A percentile compares a stretch with the other conserved stretches of the same genome.
Evolutionary conservation across 2,329 filamentous ascomycete genomes (phyloP).

Genomic region (Aureobasidium sp.): DNA sequence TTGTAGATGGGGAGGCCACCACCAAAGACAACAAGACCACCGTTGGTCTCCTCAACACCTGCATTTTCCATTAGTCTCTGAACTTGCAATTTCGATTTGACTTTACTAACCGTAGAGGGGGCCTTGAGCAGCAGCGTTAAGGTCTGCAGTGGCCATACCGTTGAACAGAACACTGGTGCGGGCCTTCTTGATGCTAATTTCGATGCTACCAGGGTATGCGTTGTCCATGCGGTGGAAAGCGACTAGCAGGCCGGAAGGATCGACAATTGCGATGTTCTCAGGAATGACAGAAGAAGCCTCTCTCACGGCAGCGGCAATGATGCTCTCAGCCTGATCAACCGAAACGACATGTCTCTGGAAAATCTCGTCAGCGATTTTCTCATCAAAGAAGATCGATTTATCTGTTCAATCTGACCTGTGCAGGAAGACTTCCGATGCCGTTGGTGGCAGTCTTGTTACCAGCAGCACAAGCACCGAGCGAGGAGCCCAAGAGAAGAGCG

Average conservation of each 20-base stretch:
- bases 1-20: conserved; percentile 26
- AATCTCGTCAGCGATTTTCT: conserved; percentile 15
- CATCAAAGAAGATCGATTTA: neutral
- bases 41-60: conserved; percentile 26
- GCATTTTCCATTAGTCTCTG: conserved; percentile 14
- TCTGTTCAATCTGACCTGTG: conserved; percentile 5
- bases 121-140: conserved; percentile 23
- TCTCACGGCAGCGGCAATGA: conserved; percentile 23
- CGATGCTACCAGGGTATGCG: conserved; percentile 24
- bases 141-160: conserved; percentile 23
- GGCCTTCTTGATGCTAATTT: conserved; percentile 28
- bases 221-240: conserved; percentile 29
- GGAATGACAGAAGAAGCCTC: conserved; percentile 20
- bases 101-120: conserved; percentile 3
- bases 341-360: conserved; percentile 25
- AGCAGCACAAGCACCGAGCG: neutral
- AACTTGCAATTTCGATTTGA: neutral
- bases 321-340: conserved; percentile 21
- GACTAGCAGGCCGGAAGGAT: conserved; percentile 25
- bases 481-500: conserved; percentile 2
- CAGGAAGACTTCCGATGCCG: conserved; percentile 10
- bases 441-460: conserved; percentile 14
- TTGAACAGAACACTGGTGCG: conserved; percentile 27
- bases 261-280: conserved; percentile 26
- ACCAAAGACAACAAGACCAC: conserved; percentile 26